Conservation (phyloP, 164 flowering plant genomes). For the Tinospora cordifolia region DNA sequence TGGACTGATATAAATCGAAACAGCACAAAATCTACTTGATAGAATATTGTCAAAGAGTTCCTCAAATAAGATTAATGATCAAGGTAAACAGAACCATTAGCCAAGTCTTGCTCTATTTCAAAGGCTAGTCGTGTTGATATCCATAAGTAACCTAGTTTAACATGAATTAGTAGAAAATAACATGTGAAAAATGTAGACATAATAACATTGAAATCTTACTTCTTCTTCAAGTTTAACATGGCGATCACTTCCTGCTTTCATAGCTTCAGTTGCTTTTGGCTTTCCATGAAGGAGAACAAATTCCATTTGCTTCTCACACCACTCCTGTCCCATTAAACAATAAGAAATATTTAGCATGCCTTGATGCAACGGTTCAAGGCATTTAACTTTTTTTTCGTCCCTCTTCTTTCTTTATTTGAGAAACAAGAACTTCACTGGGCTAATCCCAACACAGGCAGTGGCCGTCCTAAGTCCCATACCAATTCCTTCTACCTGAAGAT, state of each 20-base stretch:
- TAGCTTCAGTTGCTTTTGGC: constrained; percentile 43
- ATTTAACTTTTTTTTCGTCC: no score
- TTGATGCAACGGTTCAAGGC: no score
- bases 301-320: constrained; percentile 94
- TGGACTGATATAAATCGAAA: neutral
- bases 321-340: constrained; percentile 40
- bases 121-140: neutral
- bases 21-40: neutral
- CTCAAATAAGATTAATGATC: neutral
- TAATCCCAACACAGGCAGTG: no score
- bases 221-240: constrained; percentile 72
- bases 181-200: neutral
- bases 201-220: constrained; percentile 29
- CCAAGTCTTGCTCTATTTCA: neutral
- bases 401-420: no score
- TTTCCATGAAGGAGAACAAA: constrained; percentile 41
- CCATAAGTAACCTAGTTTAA: neutral
- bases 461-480: no score
- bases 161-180: no score
- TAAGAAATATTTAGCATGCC: constrained; percentile 2
- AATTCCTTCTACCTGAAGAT: no score
- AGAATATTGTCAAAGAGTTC: neutral
- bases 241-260: constrained; percentile 72
- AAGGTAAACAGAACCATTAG: neutral
- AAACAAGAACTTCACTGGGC: no score